Percentiles rank a stretch among this genome's conserved stretches.
Conservation (phyloP, 2,329 filamentous ascomycete species). For the Atkinsonella hypoxylon region DNA sequence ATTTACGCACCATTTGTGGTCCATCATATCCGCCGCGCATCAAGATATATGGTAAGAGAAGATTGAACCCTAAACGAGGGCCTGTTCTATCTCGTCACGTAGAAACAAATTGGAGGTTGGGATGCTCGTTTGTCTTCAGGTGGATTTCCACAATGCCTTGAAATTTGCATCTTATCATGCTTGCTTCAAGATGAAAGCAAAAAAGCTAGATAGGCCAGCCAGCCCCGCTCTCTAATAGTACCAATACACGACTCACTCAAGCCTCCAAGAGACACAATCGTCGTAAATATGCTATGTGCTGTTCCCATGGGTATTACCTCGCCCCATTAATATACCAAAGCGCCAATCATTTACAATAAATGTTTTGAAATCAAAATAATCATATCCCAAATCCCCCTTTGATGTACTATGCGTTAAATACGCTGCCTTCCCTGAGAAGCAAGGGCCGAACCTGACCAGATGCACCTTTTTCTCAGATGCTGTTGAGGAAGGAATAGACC, state of each 20-base stretch:
- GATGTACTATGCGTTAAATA: constrained; percentile 1
- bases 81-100: background rate
- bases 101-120: background rate
- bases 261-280: background rate
- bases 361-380: background rate
- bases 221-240: background rate
- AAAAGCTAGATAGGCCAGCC: background rate
- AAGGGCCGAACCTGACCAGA: background rate
- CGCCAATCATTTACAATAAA: constrained; percentile 5
- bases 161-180: constrained; percentile 1
- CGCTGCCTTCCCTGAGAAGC: background rate
- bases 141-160: background rate
- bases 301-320: constrained; percentile 4
- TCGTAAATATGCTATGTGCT: background rate
- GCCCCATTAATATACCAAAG: constrained; percentile 1
- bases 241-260: background rate
- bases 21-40: too few species aligned
- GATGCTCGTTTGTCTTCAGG: background rate
- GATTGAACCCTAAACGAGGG: too few species aligned
- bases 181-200: background rate
- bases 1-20: too few species aligned
- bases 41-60: too few species aligned
- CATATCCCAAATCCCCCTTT: background rate
- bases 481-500: background rate
- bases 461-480: background rate